Evolutionary conservation across 768 basidiomycete genomes (phyloP), one percentile per base, ranked within the genome.

Genomic region (Coprinopsis cinerea): DNA sequence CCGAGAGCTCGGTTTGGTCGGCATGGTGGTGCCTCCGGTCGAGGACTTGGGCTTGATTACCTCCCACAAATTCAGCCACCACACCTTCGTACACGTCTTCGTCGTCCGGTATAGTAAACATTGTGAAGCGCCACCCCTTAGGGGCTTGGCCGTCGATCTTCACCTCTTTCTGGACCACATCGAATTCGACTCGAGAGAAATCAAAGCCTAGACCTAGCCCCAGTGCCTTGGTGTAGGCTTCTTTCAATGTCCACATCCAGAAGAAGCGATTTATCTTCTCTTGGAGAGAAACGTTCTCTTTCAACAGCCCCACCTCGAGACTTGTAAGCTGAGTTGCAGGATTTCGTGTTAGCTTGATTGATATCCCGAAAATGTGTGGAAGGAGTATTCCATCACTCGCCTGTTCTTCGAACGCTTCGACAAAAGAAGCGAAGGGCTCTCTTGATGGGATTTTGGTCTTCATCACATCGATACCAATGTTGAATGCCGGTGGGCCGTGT

Each of bases 211-310:
- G 76, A 0, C 91, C 91, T 27, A 85, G 61, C 0, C 92, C 92
- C 27, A 92, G 73, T 2, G 89, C 88, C 67, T 93, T 94, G 4
- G 88, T 90, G 63, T 92, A 92, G 2, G 92, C 90, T 63, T 94
- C 91, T 66, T 94, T 94, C 61, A 89, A 66, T 5, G 92, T 92
- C 91, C 91, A 93, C 55, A 90, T 78, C 74, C 83, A 83, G 59
- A 85, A 89, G 63, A 92, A 86, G 14, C 71, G 68, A 37, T 71
- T 68, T n/a, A 87, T 65, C 2, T 73, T 76, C 53, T 83, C 79
- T 6, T 66, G 60, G 51, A 74, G 63, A 23, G 78, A 64, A 5
- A 74, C 59, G 9, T 71, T 67, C 15, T 69, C 62, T 43, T 68
- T 60, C 30, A 78, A 46, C n/a, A 67, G 60, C 13, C 56, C 57